Evolutionary conservation across 164 flowering plant genomes (phyloP), one percentile per base, ranked within the genome.

Genomic region (Annona squamosa): DNA sequence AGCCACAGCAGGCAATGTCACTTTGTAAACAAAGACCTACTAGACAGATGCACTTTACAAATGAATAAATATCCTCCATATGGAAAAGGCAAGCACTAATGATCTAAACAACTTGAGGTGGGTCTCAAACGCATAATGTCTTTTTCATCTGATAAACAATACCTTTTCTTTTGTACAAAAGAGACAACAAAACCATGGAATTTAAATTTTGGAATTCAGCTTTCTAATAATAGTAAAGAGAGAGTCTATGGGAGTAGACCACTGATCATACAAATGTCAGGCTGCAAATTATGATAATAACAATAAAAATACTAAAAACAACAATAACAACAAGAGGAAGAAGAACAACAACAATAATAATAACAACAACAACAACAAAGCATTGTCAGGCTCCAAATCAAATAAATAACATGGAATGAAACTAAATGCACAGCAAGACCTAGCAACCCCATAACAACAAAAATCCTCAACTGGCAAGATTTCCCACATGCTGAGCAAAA

Each of bases 401-500:
- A 52, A 52, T 52, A 9, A 16, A 52, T 52, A 52, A 7, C 9
- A 52, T 9, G 59, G 59, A 16, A 52, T 16, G 13, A 2, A 12
- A 48, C 57, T 12, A 12, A 48, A 48, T 48, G 37, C 12, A 48
- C 6, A 48, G 9, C 4, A 52, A 52, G 13, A 52, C 13, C 59
- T 6, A 52, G 17, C 13, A 52, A 10, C 59, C 59, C 59, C 17
- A 9, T 7, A 48, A 48, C 52, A 63, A 4, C 65, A 18, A 59
- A 9, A 63, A 63, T 17, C 37, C 26, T 63, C 42, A 63, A 63
- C 26, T 63, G 66, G 12, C 5, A 63, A 64, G 13, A 66, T 42
- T 66, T 10, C 68, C 4, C 70, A 57, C 19, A 67, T n/a, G 61
- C 19, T 43, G n/a, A 10, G 13, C 52, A 26, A 61, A 74, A 75